Evolutionary conservation across 257 asterid genomes (phyloP).

Genomic region (Plectranthus barbatus): DNA sequence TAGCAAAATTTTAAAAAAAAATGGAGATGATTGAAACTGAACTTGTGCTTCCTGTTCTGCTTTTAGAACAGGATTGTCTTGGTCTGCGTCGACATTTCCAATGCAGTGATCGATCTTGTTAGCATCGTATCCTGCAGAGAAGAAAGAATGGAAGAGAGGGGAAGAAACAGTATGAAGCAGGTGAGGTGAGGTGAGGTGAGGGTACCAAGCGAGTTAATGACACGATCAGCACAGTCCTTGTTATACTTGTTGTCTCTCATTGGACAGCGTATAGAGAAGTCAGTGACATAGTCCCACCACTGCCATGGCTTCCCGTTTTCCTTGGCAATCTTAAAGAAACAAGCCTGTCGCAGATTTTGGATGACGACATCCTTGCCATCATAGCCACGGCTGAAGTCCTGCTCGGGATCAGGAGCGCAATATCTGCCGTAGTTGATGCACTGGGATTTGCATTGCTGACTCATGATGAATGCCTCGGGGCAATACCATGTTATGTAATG

Average conservation of each 20-base stretch:
- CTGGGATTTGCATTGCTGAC: constrained; percentile 73
- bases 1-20: too few relatives aligned
- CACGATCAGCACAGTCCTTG: constrained; percentile 58
- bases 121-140: constrained; percentile 61
- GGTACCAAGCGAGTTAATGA: constrained; percentile 68
- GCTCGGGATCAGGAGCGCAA: constrained; percentile 77
- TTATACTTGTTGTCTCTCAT: constrained; percentile 57
- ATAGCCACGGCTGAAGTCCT: constrained; percentile 55
- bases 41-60: constrained; percentile 60
- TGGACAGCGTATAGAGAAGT: constrained; percentile 62
- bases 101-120: constrained; percentile 67
- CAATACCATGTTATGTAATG: constrained; percentile 73
- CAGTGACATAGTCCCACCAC: constrained; percentile 81
- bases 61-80: constrained; percentile 60
- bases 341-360: constrained; percentile 60
- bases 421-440: constrained; percentile 67
- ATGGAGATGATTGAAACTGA: background rate
- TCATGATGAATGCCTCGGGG: constrained; percentile 57
- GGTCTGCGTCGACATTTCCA: constrained; percentile 72
- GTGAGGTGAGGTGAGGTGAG: too few relatives aligned
- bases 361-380: constrained; percentile 68
- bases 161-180: too few relatives aligned
- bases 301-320: constrained; percentile 63
- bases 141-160: too few relatives aligned
- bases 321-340: constrained; percentile 59